Percentiles rank a stretch among this genome's conserved stretches.
Conservation (phyloP, 164 flowering plant genomes). For the Piper longum region DNA sequence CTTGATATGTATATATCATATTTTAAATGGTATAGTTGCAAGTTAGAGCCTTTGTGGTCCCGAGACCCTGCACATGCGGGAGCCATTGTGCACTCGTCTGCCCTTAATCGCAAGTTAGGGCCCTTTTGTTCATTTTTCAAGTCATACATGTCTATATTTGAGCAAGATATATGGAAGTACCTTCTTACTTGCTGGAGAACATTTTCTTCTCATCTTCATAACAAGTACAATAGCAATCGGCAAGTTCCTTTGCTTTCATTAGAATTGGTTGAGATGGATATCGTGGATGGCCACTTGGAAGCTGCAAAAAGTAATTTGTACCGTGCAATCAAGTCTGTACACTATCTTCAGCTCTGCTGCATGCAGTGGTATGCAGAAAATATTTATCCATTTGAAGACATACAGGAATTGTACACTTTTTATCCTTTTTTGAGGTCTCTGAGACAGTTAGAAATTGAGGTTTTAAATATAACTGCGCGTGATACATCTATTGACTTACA, state of each 20-base stretch:
- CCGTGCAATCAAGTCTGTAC: slow-evolving; percentile 40
- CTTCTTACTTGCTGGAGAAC: slow-evolving; percentile 22
- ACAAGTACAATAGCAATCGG: slow-evolving; percentile 12
- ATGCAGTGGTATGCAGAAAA: slow-evolving; percentile 60
- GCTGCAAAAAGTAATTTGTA: slow-evolving; percentile 15
- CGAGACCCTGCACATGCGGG: too few relatives aligned
- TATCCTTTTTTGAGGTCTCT: slow-evolving; percentile 27
- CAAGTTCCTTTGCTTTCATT: slow-evolving; percentile 49
- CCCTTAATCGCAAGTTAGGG: not conserved
- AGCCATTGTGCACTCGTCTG: too few relatives aligned
- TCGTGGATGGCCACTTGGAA: slow-evolving; percentile 12
- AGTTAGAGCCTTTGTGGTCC: slow-evolving; percentile 4
- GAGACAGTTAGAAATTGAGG: slow-evolving; percentile 37
- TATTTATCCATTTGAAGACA: slow-evolving; percentile 6
- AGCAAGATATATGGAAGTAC: slow-evolving; percentile 47
- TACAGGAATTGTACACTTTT: slow-evolving; percentile 10
- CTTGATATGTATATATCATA: slow-evolving; percentile 39
- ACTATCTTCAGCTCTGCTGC: slow-evolving; percentile 31
- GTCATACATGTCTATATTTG: slow-evolving; percentile 22
- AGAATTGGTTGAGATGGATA: slow-evolving; percentile 27
- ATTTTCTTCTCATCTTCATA: slow-evolving; percentile 17
- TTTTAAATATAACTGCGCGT: slow-evolving; percentile 38
- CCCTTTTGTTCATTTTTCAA: slow-evolving; percentile 32
- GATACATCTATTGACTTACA: slow-evolving; percentile 36
- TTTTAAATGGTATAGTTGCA: slow-evolving; percentile 46